A percentile compares a stretch with the other conserved stretches of the same genome.
Conservation (phyloP, 306 rosid species). For the Crataegus laevigata region DNA sequence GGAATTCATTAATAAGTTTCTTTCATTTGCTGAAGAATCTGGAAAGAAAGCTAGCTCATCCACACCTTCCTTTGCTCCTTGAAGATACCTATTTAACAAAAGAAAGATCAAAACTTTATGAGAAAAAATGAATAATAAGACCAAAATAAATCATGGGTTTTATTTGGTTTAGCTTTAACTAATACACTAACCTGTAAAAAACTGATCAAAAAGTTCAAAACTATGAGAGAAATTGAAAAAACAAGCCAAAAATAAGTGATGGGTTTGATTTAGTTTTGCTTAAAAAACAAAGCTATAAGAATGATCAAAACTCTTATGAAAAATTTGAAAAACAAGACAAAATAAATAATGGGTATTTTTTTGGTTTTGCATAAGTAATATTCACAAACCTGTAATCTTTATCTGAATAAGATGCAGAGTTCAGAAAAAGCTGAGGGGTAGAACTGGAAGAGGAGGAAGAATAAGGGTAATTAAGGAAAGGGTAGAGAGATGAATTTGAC, state of each 20-base stretch:
- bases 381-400: conserved; percentile 62
- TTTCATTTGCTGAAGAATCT: conserved; percentile 52
- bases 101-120: neutral
- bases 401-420: conserved; percentile 52
- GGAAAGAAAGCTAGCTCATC: conserved; percentile 87
- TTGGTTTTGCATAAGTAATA: neutral
- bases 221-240: conserved; percentile 3
- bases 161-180: neutral
- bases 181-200: conserved; percentile 30
- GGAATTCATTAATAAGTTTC: conserved; percentile 48
- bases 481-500: conserved; percentile 34
- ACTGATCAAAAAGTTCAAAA: neutral
- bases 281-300: neutral
- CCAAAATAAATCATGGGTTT: neutral
- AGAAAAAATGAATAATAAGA: neutral
- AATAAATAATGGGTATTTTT: neutral
- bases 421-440: conserved; percentile 54
- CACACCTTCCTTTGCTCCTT: conserved; percentile 58
- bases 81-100: conserved; percentile 39
- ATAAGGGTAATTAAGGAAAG: conserved; percentile 39
- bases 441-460: conserved; percentile 30
- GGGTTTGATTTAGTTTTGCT: neutral
- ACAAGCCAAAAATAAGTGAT: neutral
- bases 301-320: neutral
- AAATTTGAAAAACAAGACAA: neutral